Percentiles rank a stretch among this genome's conserved stretches.
Conservation (phyloP, 1,139 yeast genomes). For the Lodderomyces theae region DNA sequence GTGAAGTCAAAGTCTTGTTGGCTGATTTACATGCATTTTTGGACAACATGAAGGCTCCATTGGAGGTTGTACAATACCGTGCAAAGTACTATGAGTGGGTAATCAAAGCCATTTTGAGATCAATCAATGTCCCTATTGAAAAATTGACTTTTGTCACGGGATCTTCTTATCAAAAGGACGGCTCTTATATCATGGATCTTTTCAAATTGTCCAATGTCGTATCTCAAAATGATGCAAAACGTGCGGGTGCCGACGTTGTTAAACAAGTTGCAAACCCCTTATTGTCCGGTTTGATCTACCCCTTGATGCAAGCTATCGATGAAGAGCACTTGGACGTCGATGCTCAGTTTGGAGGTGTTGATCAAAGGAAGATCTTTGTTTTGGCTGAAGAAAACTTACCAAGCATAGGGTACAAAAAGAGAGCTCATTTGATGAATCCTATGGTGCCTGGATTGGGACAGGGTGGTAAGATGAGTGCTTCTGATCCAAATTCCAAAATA, state of each 20-base stretch:
- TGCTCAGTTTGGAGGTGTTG: conserved; percentile 98
- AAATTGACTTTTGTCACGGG: conserved; percentile 82
- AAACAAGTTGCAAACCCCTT: conserved; percentile 95
- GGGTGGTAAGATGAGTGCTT: conserved; percentile 99
- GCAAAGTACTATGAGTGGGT: conserved; percentile 84
- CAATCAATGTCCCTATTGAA: conserved; percentile 90
- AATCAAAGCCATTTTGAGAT: conserved; percentile 77
- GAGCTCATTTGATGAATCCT: conserved; percentile 97
- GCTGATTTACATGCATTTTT: conserved; percentile 98
- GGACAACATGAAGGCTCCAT: conserved; percentile 97
- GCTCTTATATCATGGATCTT: conserved; percentile 82
- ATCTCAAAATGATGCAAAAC: conserved; percentile 92
- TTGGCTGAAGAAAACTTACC: conserved; percentile 94
- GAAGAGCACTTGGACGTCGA: conserved; percentile 88
- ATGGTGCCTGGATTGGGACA: conserved; percentile 98
- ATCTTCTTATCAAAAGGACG: conserved; percentile 77
- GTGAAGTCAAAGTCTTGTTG: conserved; percentile 85
- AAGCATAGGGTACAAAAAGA: conserved; percentile 85
- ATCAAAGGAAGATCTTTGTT: conserved; percentile 96
- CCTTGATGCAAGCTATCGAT: conserved; percentile 97
- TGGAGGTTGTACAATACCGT: conserved; percentile 85
- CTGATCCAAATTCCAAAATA: conserved; percentile 96
- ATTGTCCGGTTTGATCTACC: conserved; percentile 91
- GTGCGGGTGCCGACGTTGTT: conserved; percentile 99
- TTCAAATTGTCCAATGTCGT: conserved; percentile 80